Evolutionary conservation across 176 grass and related monocot species (phyloP).

Genomic region (Areca catechu): DNA sequence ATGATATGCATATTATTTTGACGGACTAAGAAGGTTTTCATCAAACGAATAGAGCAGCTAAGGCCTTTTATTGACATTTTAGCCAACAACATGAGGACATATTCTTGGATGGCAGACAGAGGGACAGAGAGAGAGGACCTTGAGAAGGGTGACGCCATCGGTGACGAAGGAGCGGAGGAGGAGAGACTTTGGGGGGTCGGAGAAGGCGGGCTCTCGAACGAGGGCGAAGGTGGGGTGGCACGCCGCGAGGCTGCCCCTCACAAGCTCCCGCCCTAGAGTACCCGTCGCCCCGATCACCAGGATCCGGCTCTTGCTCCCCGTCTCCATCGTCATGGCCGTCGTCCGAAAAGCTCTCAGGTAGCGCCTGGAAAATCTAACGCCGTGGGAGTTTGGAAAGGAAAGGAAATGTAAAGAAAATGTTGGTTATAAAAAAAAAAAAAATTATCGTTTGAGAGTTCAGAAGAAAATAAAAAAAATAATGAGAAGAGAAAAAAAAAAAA

Average conservation of each 20-base stretch:
- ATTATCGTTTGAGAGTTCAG: too few species aligned
- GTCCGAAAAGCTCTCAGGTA: neutral
- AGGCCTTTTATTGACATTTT: too few species aligned
- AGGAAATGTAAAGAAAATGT: too few species aligned
- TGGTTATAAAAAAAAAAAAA: too few species aligned
- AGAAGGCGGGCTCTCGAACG: slow-evolving; percentile 34
- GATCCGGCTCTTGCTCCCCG: slow-evolving; percentile 2
- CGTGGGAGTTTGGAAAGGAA: too few species aligned
- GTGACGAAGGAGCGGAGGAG: slow-evolving; percentile 44
- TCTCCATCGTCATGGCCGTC: neutral
- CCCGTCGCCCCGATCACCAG: slow-evolving; percentile 18
- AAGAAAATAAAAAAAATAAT: too few species aligned
- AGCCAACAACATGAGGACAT: too few species aligned
- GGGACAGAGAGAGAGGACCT: slow-evolving; percentile 23
- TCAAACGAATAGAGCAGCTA: too few species aligned
- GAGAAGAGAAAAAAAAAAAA: too few species aligned
- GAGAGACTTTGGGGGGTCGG: slow-evolving; percentile 4
- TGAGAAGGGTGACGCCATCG: slow-evolving; percentile 46
- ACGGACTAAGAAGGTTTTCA: too few species aligned
- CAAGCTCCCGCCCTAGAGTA: slow-evolving; percentile 40
- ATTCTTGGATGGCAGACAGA: neutral
- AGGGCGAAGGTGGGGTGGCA: slow-evolving; percentile 60
- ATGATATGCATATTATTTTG: too few species aligned
- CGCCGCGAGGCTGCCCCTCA: slow-evolving; percentile 48
- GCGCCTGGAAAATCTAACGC: too few species aligned